Percentiles rank a stretch among this genome's conserved stretches.
phyloP scores from a whole-genome alignment of 192 early-diverging fungal species.

The Backusella tarrabulga region DNA sequence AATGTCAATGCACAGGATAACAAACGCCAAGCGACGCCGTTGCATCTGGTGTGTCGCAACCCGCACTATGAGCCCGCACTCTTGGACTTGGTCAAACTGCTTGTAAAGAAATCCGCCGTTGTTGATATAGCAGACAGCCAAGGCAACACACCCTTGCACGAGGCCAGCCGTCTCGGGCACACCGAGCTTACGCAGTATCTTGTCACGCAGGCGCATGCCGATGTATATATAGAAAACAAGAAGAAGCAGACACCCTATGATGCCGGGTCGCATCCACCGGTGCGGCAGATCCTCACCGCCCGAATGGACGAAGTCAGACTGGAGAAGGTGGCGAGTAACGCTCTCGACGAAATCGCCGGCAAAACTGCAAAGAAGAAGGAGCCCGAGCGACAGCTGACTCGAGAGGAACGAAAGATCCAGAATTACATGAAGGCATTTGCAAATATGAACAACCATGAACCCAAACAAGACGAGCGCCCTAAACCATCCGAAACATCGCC shows the following conservation, averaged over 20 bases:
- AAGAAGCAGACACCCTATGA: slow-evolving; percentile 56
- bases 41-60: slow-evolving; percentile 44
- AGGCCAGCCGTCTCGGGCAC: slow-evolving; percentile 62
- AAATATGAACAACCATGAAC: slow-evolving; percentile 44
- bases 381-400: slow-evolving; percentile 39
- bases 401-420: slow-evolving; percentile 70
- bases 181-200: slow-evolving; percentile 40
- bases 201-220: slow-evolving; percentile 41
- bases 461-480: background rate
- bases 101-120: slow-evolving; percentile 56
- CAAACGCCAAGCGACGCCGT: slow-evolving; percentile 56
- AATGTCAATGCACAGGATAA: slow-evolving; percentile 69
- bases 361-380: background rate
- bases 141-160: slow-evolving; percentile 65
- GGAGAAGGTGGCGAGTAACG: slow-evolving; percentile 13
- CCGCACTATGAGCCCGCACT: slow-evolving; percentile 29
- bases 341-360: slow-evolving; percentile 13
- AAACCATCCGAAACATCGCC: background rate
- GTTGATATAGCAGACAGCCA: slow-evolving; percentile 41
- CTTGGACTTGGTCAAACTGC: slow-evolving; percentile 40
- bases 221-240: slow-evolving; percentile 42
- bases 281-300: slow-evolving; percentile 10
- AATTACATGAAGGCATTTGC: slow-evolving; percentile 57
- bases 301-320: slow-evolving; percentile 17
- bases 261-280: slow-evolving; percentile 24